Base-by-base conservation (phyloP, 352 stramenopile species). In the Sclerospora graminicola region DNA sequence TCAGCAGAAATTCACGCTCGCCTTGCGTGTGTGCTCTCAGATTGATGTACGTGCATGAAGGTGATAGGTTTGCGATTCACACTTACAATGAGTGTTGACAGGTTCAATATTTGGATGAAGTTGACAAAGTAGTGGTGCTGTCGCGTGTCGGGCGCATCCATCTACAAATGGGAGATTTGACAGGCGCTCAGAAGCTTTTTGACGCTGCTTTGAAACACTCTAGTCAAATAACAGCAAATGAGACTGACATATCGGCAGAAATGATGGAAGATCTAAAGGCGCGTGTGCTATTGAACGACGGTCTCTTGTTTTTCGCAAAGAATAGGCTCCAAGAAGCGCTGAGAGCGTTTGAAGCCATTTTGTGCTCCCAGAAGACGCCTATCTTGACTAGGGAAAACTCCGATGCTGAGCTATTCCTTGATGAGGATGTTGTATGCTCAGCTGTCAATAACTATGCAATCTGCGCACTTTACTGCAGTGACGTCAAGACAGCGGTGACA, bases 401-500 rank as follows among this genome's bases (percentile, higher is more conserved):
- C 13, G 73, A 77, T 31, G 56, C 57, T 14, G 31, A 70, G 10
- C 19, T 84, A 15, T 67, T 83, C 10, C 28, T 89, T 13, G 66
- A 87, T 15, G 71, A 84, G 41, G 71, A 87, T 41, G 41, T 84
- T n/a, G 45, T 83, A 26, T 75, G 71, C 35, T 63, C 71, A 8
- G 78, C 75, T 19, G 73, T 84, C 49, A 90, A 88, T 63, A 87
- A 90, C 41, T 85, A 80, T 45, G 65, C 75, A 13, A 86, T 90
- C 36, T 90, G 78, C 43, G 66, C 78, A 18, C 64, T 87, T 18
- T 90, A 90, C 42, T 85, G 75, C 45, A 88, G 78, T 40, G 69
- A 90, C 29, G 78, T 90, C 30, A 72, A 79, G 26, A 69, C 68
- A 19, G 78, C 78, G 5, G 71, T 90, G 34, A 57, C 56, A 15